Evolutionary conservation across 805 yeast genomes (phyloP), one percentile per base, ranked within the genome.

Genomic region (Ogataea paradorogensis): DNA sequence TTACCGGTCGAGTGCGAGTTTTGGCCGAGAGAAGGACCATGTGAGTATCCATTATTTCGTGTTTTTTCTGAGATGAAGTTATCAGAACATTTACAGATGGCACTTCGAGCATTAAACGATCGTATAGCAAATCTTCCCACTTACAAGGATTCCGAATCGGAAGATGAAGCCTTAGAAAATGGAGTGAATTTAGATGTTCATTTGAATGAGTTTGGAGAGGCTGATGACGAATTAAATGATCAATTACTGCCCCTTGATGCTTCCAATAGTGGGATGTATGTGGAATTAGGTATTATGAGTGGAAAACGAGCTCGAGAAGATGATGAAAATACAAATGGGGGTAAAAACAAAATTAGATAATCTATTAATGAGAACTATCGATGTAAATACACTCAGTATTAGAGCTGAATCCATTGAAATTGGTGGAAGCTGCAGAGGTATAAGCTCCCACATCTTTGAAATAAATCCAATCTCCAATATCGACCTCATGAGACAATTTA

Each of bases 391-490:
- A 82, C 23, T 74, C 73, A 16, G 78, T 77, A 3, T 65, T 59
- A 40, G 76, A 76, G 45, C 75, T 74, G 59, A 91, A 91, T 13
- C 99, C 99, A 58, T 91, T 91, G 71, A 91, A 91, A 31, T 80
- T 73, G 9, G 96, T 87, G n/a, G 95, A 79, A 3, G 98, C 97
- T 20, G 90, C 86, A 15, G 83, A 71, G 7, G 98, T 90, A 66
- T 91, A 91, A 14, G 99, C 97, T 13, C 99, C 99, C 42, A 85
- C 62, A 50, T 80, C 71, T 23, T 81, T 71, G 66, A 91, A 90
- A 63, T 80, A 87, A 42, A 91, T 59, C 98, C 98, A 91, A 61
- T 91, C 98, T 7, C 97, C 98, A 30, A 84, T 82, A 15, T 70
- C 68, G 30, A 88, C 79, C 27, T 79, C 78, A 39, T 74, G 70